Percentiles rank a stretch among this genome's conserved stretches.
Conservation (phyloP, 2,329 filamentous ascomycete genomes). For the Cytospora leucostoma region DNA sequence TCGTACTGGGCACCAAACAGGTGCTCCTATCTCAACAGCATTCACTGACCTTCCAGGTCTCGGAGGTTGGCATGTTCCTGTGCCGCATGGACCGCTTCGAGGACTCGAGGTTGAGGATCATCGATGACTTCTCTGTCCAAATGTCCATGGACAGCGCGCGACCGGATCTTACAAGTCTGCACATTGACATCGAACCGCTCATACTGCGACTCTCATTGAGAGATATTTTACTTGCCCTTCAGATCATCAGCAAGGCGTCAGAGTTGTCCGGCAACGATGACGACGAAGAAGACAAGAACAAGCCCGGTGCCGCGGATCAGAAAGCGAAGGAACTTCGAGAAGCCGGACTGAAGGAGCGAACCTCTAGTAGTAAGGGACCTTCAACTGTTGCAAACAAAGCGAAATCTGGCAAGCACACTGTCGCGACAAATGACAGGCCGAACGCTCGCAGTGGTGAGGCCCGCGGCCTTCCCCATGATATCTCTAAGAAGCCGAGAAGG, state of each 20-base stretch:
- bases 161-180: conserved; percentile 71
- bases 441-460: conserved; percentile 13
- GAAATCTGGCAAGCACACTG: conserved; percentile 38
- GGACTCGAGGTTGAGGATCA: conserved; percentile 81
- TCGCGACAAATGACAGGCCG: conserved; percentile 18
- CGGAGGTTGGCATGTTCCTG: conserved; percentile 95
- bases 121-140: conserved; percentile 94
- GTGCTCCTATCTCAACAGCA: conserved; percentile 92
- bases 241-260: conserved; percentile 88
- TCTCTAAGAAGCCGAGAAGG: conserved; percentile 37
- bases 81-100: conserved; percentile 99
- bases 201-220: conserved; percentile 87
- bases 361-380: conserved; percentile 57
- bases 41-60: conserved; percentile 88
- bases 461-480: conserved; percentile 36
- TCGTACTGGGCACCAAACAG: conserved; percentile 93
- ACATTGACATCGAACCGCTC: conserved; percentile 85
- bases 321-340: conserved; percentile 58
- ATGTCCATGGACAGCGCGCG: conserved; percentile 77
- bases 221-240: conserved; percentile 90
- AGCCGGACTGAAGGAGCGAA: conserved; percentile 54
- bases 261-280: conserved; percentile 72
- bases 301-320: conserved; percentile 48
- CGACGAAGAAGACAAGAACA: conserved; percentile 43
- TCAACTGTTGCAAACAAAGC: conserved; percentile 50